A percentile compares a stretch with the other conserved stretches of the same genome.
phyloP scores from a whole-genome alignment of 257 asterid genomes.

The Solanum appendiculatum region DNA sequence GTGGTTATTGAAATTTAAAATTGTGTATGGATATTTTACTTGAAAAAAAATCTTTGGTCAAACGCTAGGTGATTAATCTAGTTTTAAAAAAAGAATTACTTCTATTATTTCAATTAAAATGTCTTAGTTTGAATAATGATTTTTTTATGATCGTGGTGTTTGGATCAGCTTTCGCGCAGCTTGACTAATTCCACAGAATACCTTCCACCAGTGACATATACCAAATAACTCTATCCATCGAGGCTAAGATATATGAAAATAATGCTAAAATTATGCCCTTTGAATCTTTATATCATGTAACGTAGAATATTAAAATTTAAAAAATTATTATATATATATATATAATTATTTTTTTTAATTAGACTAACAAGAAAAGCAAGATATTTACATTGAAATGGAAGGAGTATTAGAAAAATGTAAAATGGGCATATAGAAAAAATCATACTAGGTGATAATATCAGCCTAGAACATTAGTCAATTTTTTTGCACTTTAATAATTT shows the following conservation, averaged over 20 bases:
- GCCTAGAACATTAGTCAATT: neutral
- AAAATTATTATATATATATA: neutral
- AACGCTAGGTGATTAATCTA: neutral
- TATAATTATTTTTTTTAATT: neutral
- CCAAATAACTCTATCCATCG: accelerated
- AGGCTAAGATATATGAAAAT: neutral
- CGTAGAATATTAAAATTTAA: neutral
- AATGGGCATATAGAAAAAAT: neutral
- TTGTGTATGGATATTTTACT: too few relatives aligned
- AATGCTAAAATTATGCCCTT: neutral
- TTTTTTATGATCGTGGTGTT: too few relatives aligned
- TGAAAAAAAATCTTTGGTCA: neutral
- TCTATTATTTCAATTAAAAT: too few relatives aligned
- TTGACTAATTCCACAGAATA: neutral
- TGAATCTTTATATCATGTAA: neutral
- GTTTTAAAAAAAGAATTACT: too few relatives aligned
- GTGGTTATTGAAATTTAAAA: neutral
- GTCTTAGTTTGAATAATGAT: too few relatives aligned
- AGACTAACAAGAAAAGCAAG: neutral
- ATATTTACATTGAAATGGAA: neutral
- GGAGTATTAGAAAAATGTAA: neutral
- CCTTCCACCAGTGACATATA: neutral
- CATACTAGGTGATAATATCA: neutral
- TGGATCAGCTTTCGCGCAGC: too few relatives aligned
- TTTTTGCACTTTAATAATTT: neutral